Conservation (phyloP, 495 filamentous ascomycete genomes). For the Aspergillus egyptiacus region DNA sequence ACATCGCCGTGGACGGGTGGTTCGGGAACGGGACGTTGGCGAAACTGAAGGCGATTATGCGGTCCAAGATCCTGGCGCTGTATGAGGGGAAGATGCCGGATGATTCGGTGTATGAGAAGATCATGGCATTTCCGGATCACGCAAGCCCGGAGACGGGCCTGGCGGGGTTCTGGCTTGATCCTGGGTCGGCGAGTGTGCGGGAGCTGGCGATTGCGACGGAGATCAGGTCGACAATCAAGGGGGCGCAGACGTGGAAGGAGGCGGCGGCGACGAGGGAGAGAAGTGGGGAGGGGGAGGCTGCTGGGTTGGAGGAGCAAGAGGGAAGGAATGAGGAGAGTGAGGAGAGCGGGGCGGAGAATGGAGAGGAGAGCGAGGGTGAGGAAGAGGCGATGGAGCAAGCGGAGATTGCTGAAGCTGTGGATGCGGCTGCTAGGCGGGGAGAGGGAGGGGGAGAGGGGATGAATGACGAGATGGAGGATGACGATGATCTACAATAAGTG, state of each 20-base stretch:
- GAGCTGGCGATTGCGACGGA: constrained; percentile 37
- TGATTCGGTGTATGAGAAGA: constrained; percentile 46
- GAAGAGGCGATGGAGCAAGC: constrained; percentile 19
- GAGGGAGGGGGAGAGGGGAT: constrained; percentile 13
- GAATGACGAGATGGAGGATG: constrained; percentile 19
- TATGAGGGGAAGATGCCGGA: constrained; percentile 32
- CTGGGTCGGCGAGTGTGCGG: constrained; percentile 17
- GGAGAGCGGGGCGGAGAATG: constrained; percentile 16
- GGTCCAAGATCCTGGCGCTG: constrained; percentile 60
- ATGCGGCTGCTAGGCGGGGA: constrained; percentile 16
- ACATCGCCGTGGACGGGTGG: constrained; percentile 68
- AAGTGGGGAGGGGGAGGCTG: constrained; percentile 18
- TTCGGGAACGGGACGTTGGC: constrained; percentile 69
- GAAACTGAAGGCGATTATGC: constrained; percentile 81
- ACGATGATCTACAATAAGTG: not conserved
- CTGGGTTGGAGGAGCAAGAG: constrained; percentile 13
- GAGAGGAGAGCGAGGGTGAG: constrained; percentile 33
- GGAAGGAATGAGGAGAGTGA: constrained; percentile 7
- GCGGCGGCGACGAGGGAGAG: constrained; percentile 15
- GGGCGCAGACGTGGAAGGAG: constrained; percentile 31
- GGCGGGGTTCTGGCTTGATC: constrained; percentile 29
- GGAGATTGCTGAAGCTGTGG: constrained; percentile 19
- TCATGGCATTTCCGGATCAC: constrained; percentile 43
- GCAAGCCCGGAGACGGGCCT: constrained; percentile 26
- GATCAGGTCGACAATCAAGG: constrained; percentile 34